Conservation (phyloP, 2,329 filamentous ascomycete species). For the Stagonosporopsis chrysanthemi region DNA sequence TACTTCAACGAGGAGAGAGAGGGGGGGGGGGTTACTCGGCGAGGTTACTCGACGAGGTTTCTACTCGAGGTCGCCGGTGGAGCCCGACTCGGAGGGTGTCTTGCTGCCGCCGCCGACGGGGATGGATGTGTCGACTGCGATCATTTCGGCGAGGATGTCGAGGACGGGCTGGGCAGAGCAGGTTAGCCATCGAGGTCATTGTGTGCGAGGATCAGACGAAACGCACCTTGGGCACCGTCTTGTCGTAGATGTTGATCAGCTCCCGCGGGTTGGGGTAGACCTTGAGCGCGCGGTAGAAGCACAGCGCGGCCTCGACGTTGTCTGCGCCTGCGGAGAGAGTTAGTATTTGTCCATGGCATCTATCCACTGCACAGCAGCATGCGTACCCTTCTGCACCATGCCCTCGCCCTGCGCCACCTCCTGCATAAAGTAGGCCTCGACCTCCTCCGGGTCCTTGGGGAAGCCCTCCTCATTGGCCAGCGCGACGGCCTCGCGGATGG, state of each 20-base stretch:
- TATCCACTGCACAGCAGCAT: no score
- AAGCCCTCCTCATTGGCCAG: slow-evolving; percentile 90
- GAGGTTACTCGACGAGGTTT: no score
- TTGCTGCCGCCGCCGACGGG: slow-evolving; percentile 49
- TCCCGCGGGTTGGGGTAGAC: slow-evolving; percentile 95
- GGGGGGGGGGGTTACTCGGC: no score
- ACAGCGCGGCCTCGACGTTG: slow-evolving; percentile 83
- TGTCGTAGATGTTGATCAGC: slow-evolving; percentile 96
- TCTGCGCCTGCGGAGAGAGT: slow-evolving; percentile 62
- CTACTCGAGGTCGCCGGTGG: slow-evolving; percentile 46
- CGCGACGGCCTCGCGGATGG: slow-evolving; percentile 77
- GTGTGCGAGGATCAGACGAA: background rate
- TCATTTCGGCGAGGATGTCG: slow-evolving; percentile 97
- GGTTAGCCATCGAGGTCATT: slow-evolving; percentile 22
- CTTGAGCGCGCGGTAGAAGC: slow-evolving; percentile 98
- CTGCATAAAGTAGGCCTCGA: slow-evolving; percentile 95
- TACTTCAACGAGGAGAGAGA: background rate
- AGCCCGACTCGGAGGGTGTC: slow-evolving; percentile 46
- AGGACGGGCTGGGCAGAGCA: slow-evolving; percentile 76
- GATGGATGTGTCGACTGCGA: slow-evolving; percentile 80
- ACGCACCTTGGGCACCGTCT: slow-evolving; percentile 90
- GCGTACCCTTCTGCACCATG: slow-evolving; percentile 81
- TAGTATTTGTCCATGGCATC: no score
- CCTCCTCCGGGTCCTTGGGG: slow-evolving; percentile 88
- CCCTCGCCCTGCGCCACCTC: slow-evolving; percentile 89